Evolutionary conservation across 805 yeast species (phyloP), one percentile per base, ranked within the genome.

Genomic region (Huiozyma naganishii): DNA sequence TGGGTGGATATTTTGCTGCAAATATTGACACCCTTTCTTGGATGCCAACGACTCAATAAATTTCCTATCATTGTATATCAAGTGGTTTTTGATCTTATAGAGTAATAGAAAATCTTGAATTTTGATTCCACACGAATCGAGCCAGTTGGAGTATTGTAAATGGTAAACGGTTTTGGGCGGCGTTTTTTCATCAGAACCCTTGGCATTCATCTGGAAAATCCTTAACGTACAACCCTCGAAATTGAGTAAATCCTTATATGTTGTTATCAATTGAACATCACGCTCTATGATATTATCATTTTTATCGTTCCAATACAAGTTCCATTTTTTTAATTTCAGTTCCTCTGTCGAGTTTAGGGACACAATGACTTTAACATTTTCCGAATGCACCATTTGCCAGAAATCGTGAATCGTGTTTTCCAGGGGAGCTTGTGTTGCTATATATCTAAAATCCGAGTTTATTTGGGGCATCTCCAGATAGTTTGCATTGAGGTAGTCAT

Each of bases 391-490:
- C 58, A 87, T 83, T 50, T 79, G 80, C 95, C 96, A 90, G 56
- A 92, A 90, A 61, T 90, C 96, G 30, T 81, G 83, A 36, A 81
- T 71, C 0, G 97, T 90, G 17, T 74, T 71, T 3, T 69, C 70
- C 38, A 84, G 59, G 2, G 98, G 98, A 1, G 96, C 98, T 58
- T 90, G 96, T 1, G 95, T 76, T 0, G 95, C 96, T 50, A 89
- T 83, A 55, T 82, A 84, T 32, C 70, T 54, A 58, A 51, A 64
- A 45, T 57, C 53, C 4, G 50, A 66, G 57, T 55, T 70, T 52
- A 61, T 69, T 52, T 56, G 71, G 55, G 52, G 69, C 44, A 65
- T 52, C 29, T 49, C 52, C 23, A 84, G 63, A 61, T 84, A 81
- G 11, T 89, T 84, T 0, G 97, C 97, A 61, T 88, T 89, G 54